These are phyloP conservation scores for Fusarium albosuccineum DNA, from an alignment of 2,329 filamentous ascomycete species.

Conservation along the genomic window DNA sequence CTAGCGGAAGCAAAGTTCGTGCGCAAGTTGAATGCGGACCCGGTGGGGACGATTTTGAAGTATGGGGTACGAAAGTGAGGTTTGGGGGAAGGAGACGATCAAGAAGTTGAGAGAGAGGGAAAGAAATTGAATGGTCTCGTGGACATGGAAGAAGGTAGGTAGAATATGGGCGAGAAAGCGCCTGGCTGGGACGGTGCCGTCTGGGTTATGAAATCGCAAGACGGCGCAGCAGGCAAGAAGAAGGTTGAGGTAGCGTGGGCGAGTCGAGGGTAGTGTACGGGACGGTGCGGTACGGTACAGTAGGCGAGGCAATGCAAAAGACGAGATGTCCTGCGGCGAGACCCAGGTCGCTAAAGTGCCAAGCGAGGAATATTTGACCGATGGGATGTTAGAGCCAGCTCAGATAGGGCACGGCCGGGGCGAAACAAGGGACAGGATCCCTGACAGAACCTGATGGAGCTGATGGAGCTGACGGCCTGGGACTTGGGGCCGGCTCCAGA, in stretches of 20 bases:
- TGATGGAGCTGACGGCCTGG: conserved; percentile 37
- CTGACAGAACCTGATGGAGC: conserved; percentile 39
- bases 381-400: conserved; percentile 45
- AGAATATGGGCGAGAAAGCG: conserved; percentile 14
- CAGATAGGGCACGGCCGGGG: conserved; percentile 43
- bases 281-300: neutral
- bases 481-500: conserved; percentile 27
- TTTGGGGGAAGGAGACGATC: conserved; percentile 22
- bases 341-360: conserved; percentile 39
- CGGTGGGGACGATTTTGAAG: conserved; percentile 43
- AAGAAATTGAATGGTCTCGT: conserved; percentile 15
- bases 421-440: conserved; percentile 47
- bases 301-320: conserved; percentile 22
- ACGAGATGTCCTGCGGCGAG: conserved; percentile 37
- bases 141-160: conserved; percentile 13
- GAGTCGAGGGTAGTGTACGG: conserved; percentile 10
- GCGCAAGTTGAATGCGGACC: conserved; percentile 36
- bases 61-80: conserved; percentile 44
- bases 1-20: conserved; percentile 20
- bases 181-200: conserved; percentile 16
- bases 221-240: conserved; percentile 14
- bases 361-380: conserved; percentile 48
- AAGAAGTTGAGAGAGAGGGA: conserved; percentile 14
- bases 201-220: conserved; percentile 20
- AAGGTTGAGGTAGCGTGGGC: conserved; percentile 17